Evolutionary conservation across 225 moss, liverwort and hornwort species (phyloP), one percentile per base, ranked within the genome.

Genomic region (Sphagnum tenellum): DNA sequence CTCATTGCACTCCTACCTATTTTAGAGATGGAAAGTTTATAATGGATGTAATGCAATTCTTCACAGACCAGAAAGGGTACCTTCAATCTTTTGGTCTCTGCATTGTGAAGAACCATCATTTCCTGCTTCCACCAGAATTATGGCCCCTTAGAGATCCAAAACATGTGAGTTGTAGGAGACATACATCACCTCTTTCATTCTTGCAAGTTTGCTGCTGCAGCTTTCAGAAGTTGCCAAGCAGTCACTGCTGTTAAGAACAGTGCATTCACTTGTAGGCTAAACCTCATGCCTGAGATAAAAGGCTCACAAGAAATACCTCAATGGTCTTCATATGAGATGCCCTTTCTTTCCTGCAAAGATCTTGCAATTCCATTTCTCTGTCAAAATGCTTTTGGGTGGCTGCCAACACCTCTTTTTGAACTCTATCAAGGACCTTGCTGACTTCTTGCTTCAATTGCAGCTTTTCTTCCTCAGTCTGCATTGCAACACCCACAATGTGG

Each of bases 1-100:
- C 29, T 1, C 29, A 29, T 29, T 29, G 29, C 29, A 29, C 29
- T 29, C 29, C 29, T 29, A 52, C 52, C 52, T 5, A 52, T 5
- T 52, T 52, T 52, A 52, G 6, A 52, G 52, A 52, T 5, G 52
- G 52, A 9, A 52, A 9, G 52, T 52, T 52, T 5, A 2, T 9
- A 29, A 29, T 1, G 29, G 29, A 29, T 29, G 29, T 29, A 29
- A 29, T 29, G 29, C 29, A 29, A 74, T 70, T 71, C 74, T 74
- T 57, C 66, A 67, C 57, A 70, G 65, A 62, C 70, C 65, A 78
- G 48, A 59, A 62, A 68, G 65, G 50, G 74, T 79, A 83, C 80
- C 80, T 83, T 83, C 73, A 83, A 64, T 75, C 77, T 80, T 47
- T 80, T 80, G 5, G 80, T 68, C 70, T 77, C 80, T 7, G 73